Percentiles rank a stretch among this genome's conserved stretches.
phyloP scores from a whole-genome alignment of 306 rosid genomes.

The Quercus rubra region DNA sequence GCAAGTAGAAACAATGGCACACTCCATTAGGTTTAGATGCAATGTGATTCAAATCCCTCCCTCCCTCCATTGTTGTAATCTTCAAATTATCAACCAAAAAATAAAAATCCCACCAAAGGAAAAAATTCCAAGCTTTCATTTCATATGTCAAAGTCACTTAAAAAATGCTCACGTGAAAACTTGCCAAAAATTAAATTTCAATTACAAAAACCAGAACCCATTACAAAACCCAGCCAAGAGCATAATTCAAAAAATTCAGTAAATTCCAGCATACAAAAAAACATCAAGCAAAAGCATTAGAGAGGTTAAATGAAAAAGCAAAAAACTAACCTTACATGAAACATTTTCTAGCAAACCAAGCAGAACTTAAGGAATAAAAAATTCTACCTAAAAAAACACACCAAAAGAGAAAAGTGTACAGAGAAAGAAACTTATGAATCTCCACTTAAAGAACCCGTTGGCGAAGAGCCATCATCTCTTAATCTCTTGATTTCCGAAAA shows the following conservation, averaged over 20 bases:
- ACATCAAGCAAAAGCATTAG: neutral
- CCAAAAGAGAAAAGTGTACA: too few relatives aligned
- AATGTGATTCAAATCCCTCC: neutral
- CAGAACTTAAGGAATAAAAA: too few relatives aligned
- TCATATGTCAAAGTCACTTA: neutral
- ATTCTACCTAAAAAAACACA: too few relatives aligned
- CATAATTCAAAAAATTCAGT: slow-evolving; percentile 3
- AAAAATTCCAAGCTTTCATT: neutral
- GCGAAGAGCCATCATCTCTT: too few relatives aligned
- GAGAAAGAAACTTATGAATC: too few relatives aligned
- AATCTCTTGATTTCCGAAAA: too few relatives aligned
- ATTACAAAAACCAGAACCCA: neutral
- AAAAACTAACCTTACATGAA: slow-evolving; percentile 8
- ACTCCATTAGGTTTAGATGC: slow-evolving; percentile 9
- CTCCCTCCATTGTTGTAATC: too few relatives aligned
- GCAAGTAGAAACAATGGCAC: slow-evolving; percentile 25
- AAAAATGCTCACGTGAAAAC: neutral
- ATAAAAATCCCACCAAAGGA: neutral
- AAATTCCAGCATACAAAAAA: neutral
- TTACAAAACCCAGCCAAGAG: neutral
- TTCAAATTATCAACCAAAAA: too few relatives aligned
- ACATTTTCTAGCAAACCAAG: neutral
- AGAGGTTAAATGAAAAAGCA: neutral
- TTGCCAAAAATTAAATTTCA: neutral
- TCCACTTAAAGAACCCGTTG: too few relatives aligned